These are phyloP conservation scores for Chaetomium sp. DNA, from an alignment of 2,329 filamentous ascomycete species.

Conservation along the genomic window DNA sequence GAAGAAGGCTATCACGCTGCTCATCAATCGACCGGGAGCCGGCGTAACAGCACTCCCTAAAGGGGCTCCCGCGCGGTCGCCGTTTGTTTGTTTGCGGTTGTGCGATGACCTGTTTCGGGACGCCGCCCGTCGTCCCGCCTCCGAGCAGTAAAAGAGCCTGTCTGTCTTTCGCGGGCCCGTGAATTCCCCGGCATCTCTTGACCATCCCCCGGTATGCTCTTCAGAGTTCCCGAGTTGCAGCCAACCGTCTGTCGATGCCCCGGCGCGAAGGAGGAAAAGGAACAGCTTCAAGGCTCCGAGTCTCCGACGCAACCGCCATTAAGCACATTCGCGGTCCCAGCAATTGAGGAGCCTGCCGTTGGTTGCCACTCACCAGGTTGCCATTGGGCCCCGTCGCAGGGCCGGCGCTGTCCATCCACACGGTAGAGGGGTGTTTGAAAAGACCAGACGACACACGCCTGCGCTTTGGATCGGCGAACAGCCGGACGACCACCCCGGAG, in stretches of 20 bases:
- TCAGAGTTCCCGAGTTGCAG: conserved; percentile 4
- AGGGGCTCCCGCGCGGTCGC: conserved; percentile 8
- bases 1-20: not conserved
- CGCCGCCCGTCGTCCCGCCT: not conserved
- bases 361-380: no score
- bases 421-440: no score
- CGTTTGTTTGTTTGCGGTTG: conserved; percentile 19
- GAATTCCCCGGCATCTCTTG: conserved; percentile 12
- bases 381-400: no score
- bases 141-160: no score
- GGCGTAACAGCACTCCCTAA: conserved; percentile 3
- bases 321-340: no score
- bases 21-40: conserved; percentile 3
- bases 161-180: no score
- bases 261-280: no score
- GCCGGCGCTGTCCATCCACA: no score
- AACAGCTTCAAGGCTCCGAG: no score
- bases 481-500: not conserved
- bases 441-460: no score
- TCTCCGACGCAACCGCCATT: no score
- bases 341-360: no score
- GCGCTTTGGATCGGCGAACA: not conserved
- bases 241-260: conserved; percentile 5
- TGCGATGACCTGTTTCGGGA: conserved; percentile 12
- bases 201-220: conserved; percentile 10